Evolutionary conservation across 306 rosid genomes (phyloP).

Genomic region (Corylus heterophylla): DNA sequence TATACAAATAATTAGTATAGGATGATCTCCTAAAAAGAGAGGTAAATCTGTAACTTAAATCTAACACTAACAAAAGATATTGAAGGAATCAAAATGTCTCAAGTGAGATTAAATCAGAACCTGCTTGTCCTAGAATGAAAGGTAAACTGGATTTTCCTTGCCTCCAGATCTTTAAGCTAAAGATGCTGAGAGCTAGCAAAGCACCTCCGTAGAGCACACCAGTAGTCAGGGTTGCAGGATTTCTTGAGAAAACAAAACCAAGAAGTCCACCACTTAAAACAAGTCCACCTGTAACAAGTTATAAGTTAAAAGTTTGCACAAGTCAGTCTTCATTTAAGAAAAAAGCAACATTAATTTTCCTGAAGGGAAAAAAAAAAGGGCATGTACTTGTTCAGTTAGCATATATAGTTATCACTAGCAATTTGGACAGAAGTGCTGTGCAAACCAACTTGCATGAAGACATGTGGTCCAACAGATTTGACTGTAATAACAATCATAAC

Average conservation of each 20-base stretch:
- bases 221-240: slow-evolving; percentile 54
- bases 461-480: no score
- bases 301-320: not conserved
- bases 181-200: slow-evolving; percentile 78
- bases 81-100: slow-evolving; percentile 7
- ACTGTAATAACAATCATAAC: no score
- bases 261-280: slow-evolving; percentile 76
- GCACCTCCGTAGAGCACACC: slow-evolving; percentile 83
- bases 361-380: not conserved
- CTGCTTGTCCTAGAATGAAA: slow-evolving; percentile 89
- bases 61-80: slow-evolving; percentile 8
- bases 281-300: slow-evolving; percentile 57
- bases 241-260: slow-evolving; percentile 70
- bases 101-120: slow-evolving; percentile 35
- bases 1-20: not conserved
- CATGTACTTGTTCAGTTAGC: no score
- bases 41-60: not conserved
- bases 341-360: not conserved
- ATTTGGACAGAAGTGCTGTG: no score
- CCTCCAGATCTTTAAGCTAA: slow-evolving; percentile 93
- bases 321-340: not conserved
- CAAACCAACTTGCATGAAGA: no score
- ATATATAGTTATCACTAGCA: no score
- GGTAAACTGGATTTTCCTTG: slow-evolving; percentile 88
- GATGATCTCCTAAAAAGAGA: slow-evolving; percentile 4